These are phyloP conservation scores for Saitozyma sp. DNA, from an alignment of 768 basidiomycete species.

Conservation along the genomic window DNA sequence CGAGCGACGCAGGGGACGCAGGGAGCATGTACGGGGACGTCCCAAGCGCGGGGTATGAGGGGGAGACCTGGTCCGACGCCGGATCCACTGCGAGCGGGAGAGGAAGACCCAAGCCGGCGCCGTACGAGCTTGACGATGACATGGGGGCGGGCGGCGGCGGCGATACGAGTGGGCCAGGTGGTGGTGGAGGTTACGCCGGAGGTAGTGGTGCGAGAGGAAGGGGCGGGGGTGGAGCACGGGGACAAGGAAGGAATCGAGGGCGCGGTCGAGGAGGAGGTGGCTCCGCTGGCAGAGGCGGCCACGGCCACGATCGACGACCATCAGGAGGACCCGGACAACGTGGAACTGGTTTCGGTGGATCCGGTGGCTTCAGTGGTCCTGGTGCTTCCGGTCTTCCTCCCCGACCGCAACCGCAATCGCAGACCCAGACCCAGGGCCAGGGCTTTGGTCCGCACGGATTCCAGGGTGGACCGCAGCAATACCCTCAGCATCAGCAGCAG, in stretches of 20 bases:
- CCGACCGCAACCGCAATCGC: conserved; percentile 7
- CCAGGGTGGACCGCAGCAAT: background rate
- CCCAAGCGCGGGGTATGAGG: conserved; percentile 7
- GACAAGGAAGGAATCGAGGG: conserved; percentile 14
- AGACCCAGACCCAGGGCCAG: background rate
- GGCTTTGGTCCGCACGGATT: background rate
- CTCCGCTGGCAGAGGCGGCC: conserved; percentile 11
- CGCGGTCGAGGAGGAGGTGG: conserved; percentile 10
- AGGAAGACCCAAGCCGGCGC: conserved; percentile 33
- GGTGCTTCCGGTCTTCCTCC: too few species aligned
- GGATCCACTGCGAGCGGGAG: conserved; percentile 24
- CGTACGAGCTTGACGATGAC: conserved; percentile 36
- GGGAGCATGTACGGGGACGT: conserved; percentile 29
- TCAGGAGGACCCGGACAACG: conserved; percentile 6
- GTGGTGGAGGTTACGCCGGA: background rate
- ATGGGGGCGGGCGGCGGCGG: background rate
- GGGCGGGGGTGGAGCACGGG: conserved; percentile 5
- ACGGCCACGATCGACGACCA: conserved; percentile 12
- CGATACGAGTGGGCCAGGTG: background rate
- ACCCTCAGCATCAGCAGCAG: background rate
- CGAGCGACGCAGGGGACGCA: conserved; percentile 19
- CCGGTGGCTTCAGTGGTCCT: conserved; percentile 2
- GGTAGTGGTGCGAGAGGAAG: conserved; percentile 2
- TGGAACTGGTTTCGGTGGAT: conserved; percentile 12
- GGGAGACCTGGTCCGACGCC: conserved; percentile 19